These are phyloP conservation scores for Gliomastix tumulicola DNA, from an alignment of 2,329 filamentous ascomycete species.

Conservation along the genomic window DNA sequence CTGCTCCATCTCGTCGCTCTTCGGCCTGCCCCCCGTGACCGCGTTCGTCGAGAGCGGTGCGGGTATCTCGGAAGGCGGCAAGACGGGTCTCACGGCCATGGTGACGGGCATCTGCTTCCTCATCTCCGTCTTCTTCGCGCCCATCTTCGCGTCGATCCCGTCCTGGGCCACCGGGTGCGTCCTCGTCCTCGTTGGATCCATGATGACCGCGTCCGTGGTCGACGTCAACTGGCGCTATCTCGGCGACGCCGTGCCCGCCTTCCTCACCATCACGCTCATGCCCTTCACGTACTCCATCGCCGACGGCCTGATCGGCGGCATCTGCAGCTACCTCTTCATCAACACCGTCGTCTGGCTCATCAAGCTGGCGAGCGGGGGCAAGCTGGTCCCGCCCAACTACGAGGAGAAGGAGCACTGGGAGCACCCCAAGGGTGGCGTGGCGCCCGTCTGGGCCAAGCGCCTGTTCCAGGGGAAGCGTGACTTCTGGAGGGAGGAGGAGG, in stretches of 20 bases:
- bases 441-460: conserved; percentile 68
- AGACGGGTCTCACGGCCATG: conserved; percentile 78
- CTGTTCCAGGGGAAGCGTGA: conserved; percentile 60
- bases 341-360: conserved; percentile 66
- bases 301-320: conserved; percentile 76
- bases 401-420: conserved; percentile 75
- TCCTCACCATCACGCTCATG: conserved; percentile 79
- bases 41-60: conserved; percentile 87
- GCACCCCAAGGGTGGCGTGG: conserved; percentile 63
- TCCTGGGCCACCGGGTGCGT: conserved; percentile 86
- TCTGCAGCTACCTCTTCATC: conserved; percentile 69
- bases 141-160: conserved; percentile 84
- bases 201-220: conserved; percentile 73
- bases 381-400: conserved; percentile 69
- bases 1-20: conserved; percentile 72
- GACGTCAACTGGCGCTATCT: conserved; percentile 89
- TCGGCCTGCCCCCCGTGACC: conserved; percentile 75
- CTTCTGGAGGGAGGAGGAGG: conserved; percentile 52
- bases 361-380: conserved; percentile 58
- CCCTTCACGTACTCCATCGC: conserved; percentile 87
- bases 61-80: conserved; percentile 80
- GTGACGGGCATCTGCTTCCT: conserved; percentile 77
- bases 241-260: conserved; percentile 77
- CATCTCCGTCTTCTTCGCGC: conserved; percentile 81
- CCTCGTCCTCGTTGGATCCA: conserved; percentile 78